Evolutionary conservation across 371 early-diverging fungal genomes (phyloP), one percentile per base, ranked within the genome.

Genomic region (Apophysomyces trapeziformis): DNA sequence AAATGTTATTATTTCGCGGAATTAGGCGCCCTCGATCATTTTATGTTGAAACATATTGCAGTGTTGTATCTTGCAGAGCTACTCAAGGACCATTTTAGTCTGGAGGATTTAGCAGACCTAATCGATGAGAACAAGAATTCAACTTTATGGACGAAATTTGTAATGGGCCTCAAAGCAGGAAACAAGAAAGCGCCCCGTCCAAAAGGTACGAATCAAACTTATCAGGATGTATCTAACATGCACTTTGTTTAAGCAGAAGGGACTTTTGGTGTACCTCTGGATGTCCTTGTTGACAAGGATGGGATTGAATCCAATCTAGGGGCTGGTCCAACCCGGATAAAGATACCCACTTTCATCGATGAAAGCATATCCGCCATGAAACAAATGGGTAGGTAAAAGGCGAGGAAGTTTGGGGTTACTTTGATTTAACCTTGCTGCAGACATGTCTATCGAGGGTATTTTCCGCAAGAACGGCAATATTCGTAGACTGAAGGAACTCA

Each of bases 401-500:
- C 7, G 9, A 11, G 26, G 7, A 47, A 4, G 4, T 5, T 7
- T 18, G 14, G 14, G 21, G 26, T 46, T 35, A 18, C 46, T n/a
- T 58, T 26, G 26, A 18, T 46, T 36, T 58, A 32, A 43, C 57
- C 54, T 38, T 6, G 36, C 41, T 6, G 37, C 71, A 91, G 94
- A 96, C 72, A 82, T 98, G 78, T 73, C 84, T 0, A 87, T 91
- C 7, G 98, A 97, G 78, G 99, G 99, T 7, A 90, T 97, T 7
- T 98, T 98, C 85, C 87, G 99, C 63, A 97, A 96, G 74, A 98
- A 95, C 69, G 99, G 99, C n/a, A 97, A 98, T 72, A 96, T 98
- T 64, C 84, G 93, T 43, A 77, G 91, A 35, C 81, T 97, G 50
- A 92, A 92, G 63, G 91, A 91, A 39, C 73, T 93, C 57, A 84